Evolutionary conservation across 2,329 filamentous ascomycete species (phyloP).

Genomic region (Bipolaris cookei): DNA sequence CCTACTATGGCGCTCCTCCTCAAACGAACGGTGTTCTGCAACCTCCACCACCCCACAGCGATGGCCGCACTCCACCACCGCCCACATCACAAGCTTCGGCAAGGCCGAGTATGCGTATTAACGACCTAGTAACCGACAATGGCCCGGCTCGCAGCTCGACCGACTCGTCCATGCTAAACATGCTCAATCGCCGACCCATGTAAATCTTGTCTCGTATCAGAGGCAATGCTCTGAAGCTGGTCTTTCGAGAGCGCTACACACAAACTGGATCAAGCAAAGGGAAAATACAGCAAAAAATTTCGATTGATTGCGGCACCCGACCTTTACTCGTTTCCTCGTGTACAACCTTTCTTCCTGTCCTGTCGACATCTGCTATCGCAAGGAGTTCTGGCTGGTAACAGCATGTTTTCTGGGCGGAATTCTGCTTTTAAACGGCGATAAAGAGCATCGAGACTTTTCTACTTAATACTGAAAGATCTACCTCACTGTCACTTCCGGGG

Average conservation of each 20-base stretch:
- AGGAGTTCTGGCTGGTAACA: constrained; percentile 26
- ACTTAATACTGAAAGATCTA: constrained; percentile 14
- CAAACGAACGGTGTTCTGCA: constrained; percentile 41
- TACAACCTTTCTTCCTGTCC: constrained; percentile 29
- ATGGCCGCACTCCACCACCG: constrained; percentile 50
- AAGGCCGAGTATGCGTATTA: constrained; percentile 52
- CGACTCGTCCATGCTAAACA: constrained; percentile 53
- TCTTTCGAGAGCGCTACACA: constrained; percentile 34
- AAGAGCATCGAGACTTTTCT: constrained; percentile 25
- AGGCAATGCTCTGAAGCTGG: constrained; percentile 38
- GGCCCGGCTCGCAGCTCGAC: constrained; percentile 49
- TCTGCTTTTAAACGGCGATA: constrained; percentile 30
- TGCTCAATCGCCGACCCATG: constrained; percentile 50
- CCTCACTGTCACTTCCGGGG: constrained; percentile 11
- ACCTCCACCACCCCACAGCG: constrained; percentile 45
- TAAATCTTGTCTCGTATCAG: constrained; percentile 23
- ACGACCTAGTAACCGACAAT: constrained; percentile 50
- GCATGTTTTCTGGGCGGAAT: constrained; percentile 32
- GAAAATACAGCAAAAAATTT: constrained; percentile 13
- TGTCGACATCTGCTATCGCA: constrained; percentile 21
- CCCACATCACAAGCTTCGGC: constrained; percentile 41
- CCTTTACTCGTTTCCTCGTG: constrained; percentile 26
- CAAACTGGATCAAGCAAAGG: constrained; percentile 16
- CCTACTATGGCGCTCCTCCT: constrained; percentile 43
- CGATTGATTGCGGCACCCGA: constrained; percentile 8